These are phyloP conservation scores for Tephrocybe sp. DNA, from an alignment of 768 basidiomycete species.

Conservation along the genomic window DNA sequence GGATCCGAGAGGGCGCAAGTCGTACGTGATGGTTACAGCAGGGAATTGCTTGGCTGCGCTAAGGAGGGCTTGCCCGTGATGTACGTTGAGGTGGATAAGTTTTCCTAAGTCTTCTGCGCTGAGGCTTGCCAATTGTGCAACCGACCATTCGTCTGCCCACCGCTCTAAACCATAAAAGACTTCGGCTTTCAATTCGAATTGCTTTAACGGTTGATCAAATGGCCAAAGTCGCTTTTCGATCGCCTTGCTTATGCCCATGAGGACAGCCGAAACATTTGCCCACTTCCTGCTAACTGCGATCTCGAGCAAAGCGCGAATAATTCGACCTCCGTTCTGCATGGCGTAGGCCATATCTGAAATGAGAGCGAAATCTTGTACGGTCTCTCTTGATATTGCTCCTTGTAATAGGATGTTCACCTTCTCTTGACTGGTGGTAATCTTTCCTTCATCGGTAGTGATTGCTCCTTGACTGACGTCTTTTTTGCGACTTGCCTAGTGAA, in stretches of 20 bases:
- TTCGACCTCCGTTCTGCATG: conserved; percentile 93
- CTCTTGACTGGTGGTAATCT: conserved; percentile 41
- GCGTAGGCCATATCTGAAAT: conserved; percentile 94
- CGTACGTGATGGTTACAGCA: conserved; percentile 57
- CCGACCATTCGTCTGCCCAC: conserved; percentile 79
- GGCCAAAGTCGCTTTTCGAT: conserved; percentile 93
- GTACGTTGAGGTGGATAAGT: conserved; percentile 82
- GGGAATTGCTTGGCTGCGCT: conserved; percentile 87
- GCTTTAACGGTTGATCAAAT: conserved; percentile 85
- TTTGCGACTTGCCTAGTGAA: conserved; percentile 48
- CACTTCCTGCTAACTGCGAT: conserved; percentile 92
- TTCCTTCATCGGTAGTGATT: background rate
- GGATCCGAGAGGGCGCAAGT: conserved; percentile 76
- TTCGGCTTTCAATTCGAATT: conserved; percentile 75
- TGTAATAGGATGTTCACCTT: conserved; percentile 97
- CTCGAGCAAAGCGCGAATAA: conserved; percentile 90
- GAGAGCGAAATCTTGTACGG: conserved; percentile 92
- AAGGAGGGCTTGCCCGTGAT: conserved; percentile 76
- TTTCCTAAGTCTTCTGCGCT: conserved; percentile 70
- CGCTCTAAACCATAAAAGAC: conserved; percentile 73
- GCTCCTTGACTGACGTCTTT: too few species aligned
- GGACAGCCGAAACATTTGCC: conserved; percentile 75
- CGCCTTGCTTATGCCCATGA: conserved; percentile 91
- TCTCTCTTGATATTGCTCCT: conserved; percentile 75
- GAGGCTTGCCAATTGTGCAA: conserved; percentile 67